Conservation (phyloP, 495 filamentous ascomycete genomes). For the Aspergillus cavernicola region DNA sequence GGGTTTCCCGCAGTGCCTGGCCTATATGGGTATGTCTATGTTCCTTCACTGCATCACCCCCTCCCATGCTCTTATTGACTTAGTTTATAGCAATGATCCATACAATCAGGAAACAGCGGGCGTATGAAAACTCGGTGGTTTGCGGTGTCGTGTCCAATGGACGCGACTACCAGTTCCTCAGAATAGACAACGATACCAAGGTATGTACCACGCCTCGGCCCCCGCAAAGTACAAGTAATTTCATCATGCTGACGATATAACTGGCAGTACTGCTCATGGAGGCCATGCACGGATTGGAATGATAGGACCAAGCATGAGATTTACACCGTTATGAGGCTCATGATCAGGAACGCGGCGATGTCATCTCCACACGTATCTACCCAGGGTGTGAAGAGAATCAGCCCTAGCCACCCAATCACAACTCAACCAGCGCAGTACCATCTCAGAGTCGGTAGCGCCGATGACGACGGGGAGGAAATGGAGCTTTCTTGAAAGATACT, state of each 20-base stretch:
- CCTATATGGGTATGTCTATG: neutral
- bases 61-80: neutral
- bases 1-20: neutral
- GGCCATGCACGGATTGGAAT: too few relatives aligned
- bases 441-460: neutral
- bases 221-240: too few relatives aligned
- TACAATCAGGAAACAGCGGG: neutral
- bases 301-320: neutral
- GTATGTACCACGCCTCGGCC: neutral
- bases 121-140: neutral
- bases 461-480: conserved; percentile 20
- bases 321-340: neutral
- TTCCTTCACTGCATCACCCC: neutral
- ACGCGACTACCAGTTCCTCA: neutral
- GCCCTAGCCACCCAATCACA: neutral
- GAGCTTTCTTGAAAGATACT: too few relatives aligned
- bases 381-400: neutral
- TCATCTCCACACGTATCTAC: neutral
- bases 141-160: neutral
- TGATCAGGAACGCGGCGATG: neutral
- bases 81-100: neutral
- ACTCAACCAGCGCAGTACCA: neutral
- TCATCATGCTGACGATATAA: too few relatives aligned
- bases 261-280: too few relatives aligned
- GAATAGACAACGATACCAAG: neutral